Percentiles rank a stretch among this genome's conserved stretches.
Conservation (phyloP, 345 rosid species). For the Eutrema heterophyllum region DNA sequence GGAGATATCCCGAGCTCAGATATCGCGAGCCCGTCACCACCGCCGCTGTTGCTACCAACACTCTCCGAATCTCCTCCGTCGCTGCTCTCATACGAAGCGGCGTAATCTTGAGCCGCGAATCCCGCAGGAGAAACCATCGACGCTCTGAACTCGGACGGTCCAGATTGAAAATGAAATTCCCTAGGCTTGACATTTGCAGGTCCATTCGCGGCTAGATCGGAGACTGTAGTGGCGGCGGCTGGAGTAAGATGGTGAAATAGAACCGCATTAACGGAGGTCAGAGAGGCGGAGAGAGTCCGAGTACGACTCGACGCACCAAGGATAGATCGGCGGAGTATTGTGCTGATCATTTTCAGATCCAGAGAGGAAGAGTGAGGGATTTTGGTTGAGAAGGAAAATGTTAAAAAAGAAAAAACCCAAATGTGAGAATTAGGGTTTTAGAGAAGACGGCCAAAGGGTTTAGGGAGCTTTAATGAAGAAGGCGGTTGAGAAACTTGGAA, state of each 20-base stretch:
- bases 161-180: conserved; percentile 49
- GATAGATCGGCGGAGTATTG: conserved; percentile 40
- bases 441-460: conserved; percentile 22
- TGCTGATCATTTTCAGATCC: conserved; percentile 38
- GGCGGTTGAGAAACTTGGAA: neutral
- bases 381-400: neutral
- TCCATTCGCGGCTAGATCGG: conserved; percentile 3
- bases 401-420: conserved; percentile 6
- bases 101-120: conserved; percentile 52
- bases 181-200: neutral
- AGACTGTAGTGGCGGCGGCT: neutral
- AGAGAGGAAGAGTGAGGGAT: neutral
- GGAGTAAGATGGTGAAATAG: conserved; percentile 19
- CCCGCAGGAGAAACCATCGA: conserved; percentile 36
- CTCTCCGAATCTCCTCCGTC: conserved; percentile 19
- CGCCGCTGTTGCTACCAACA: conserved; percentile 36
- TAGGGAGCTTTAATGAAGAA: neutral
- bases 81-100: conserved; percentile 9
- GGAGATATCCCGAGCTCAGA: conserved; percentile 59
- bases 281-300: conserved; percentile 30
- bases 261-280: conserved; percentile 23
- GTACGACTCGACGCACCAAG: conserved; percentile 29
- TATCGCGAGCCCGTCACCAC: conserved; percentile 53
- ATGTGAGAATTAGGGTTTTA: conserved; percentile 39
- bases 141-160: conserved; percentile 45